phyloP scores from a whole-genome alignment of 2,329 filamentous ascomycete species.

The Sporothrix pallida region DNA sequence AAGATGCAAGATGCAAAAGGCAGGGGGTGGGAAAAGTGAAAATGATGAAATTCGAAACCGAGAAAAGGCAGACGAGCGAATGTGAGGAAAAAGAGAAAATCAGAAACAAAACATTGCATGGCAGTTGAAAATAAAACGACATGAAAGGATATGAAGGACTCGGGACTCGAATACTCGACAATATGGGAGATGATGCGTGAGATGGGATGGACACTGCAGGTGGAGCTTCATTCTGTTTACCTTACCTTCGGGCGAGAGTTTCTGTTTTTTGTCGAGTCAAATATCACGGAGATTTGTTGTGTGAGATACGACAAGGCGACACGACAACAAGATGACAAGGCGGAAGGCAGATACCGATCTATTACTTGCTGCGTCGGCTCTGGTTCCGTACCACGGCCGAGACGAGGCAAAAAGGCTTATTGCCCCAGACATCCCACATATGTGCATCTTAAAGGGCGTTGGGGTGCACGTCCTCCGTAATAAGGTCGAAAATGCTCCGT shows the following conservation, averaged over 20 bases:
- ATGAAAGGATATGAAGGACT: neutral
- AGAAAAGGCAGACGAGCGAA: neutral
- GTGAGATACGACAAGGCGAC: no score
- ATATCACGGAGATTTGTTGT: neutral
- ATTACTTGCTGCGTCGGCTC: conserved; percentile 1
- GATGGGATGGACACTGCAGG: conserved; percentile 14
- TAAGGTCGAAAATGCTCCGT: neutral
- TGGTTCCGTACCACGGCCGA: conserved; percentile 16
- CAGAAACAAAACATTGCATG: neutral
- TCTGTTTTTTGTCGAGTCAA: neutral
- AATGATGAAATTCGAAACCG: neutral
- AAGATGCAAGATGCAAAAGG: neutral
- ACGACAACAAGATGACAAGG: neutral
- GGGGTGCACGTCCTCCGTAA: neutral
- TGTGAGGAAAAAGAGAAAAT: neutral
- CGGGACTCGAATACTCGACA: no score
- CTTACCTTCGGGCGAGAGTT: neutral
- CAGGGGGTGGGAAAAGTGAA: neutral
- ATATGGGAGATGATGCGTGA: conserved; percentile 17
- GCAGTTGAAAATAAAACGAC: neutral
- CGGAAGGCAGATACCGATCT: neutral
- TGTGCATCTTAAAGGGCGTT: neutral
- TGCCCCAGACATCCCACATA: neutral
- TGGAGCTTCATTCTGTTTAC: neutral
- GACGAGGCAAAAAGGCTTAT: neutral